Percentiles rank a stretch among this genome's conserved stretches.
phyloP scores from a whole-genome alignment of 73 alveolate species.

The Paraurostyla sp. region DNA sequence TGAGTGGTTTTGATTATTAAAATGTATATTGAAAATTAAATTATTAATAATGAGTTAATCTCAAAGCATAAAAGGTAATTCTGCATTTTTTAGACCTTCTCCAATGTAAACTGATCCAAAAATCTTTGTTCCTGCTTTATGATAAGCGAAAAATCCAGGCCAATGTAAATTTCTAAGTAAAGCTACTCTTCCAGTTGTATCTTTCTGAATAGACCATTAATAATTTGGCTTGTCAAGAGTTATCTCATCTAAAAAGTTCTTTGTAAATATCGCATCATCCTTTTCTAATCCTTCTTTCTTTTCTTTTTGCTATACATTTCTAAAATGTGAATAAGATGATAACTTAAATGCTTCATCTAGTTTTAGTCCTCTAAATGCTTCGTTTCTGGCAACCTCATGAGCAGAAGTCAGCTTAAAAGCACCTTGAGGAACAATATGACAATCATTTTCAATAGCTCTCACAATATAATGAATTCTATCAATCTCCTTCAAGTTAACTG shows the following conservation, averaged over 20 bases:
- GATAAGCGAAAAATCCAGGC: constrained; percentile 82
- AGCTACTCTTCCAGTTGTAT: constrained; percentile 77
- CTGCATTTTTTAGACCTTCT: constrained; percentile 80
- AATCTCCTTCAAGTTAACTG: constrained; percentile 87
- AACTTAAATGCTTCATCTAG: constrained; percentile 72
- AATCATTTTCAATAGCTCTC: constrained; percentile 87
- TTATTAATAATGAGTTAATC: neutral
- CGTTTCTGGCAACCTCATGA: constrained; percentile 89
- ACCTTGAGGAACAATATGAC: constrained; percentile 85
- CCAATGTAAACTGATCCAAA: constrained; percentile 84
- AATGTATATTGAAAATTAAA: neutral
- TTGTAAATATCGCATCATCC: constrained; percentile 90
- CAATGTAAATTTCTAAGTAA: constrained; percentile 82
- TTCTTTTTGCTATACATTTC: constrained; percentile 85
- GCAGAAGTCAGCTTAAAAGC: constrained; percentile 82
- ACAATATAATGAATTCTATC: constrained; percentile 76
- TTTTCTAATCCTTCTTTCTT: constrained; percentile 81
- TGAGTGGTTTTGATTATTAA: neutral
- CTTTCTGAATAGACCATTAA: constrained; percentile 85
- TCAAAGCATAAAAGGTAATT: constrained; percentile 81
- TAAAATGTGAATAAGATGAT: constrained; percentile 83
- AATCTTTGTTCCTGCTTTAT: constrained; percentile 55
- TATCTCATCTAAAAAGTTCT: constrained; percentile 82
- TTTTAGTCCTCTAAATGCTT: constrained; percentile 87
- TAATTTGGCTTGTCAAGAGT: constrained; percentile 83